A percentile compares a stretch with the other conserved stretches of the same genome.
These are phyloP conservation scores for Cordyceps cicadae DNA, from an alignment of 2,329 filamentous ascomycete genomes.

Conservation along the genomic window DNA sequence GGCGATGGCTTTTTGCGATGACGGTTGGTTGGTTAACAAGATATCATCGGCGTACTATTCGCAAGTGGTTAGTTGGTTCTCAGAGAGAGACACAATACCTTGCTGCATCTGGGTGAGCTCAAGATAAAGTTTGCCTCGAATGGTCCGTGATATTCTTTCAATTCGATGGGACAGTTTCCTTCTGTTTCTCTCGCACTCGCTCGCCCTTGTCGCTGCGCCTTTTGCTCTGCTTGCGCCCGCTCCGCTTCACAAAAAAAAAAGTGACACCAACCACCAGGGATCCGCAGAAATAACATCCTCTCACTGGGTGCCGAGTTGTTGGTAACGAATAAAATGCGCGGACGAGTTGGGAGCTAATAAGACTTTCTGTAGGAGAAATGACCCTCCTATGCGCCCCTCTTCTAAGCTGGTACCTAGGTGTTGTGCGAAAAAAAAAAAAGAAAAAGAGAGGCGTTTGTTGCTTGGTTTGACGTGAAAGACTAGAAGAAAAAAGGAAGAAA, in stretches of 20 bases:
- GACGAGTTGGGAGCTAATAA: constrained; percentile 2
- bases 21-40: too few relatives aligned
- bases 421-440: not conserved
- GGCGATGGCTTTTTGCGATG: too few relatives aligned
- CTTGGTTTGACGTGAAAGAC: too few relatives aligned
- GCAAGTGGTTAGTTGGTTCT: not conserved
- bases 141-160: not conserved
- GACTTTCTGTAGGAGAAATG: constrained; percentile 1
- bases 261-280: not conserved
- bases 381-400: not conserved
- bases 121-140: not conserved
- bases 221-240: not conserved
- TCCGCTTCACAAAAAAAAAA: not conserved
- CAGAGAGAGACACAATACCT: not conserved
- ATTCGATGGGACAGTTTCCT: not conserved
- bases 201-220: not conserved
- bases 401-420: not conserved
- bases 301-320: not conserved
- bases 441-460: too few relatives aligned
- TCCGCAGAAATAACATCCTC: not conserved
- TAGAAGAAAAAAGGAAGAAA: too few relatives aligned
- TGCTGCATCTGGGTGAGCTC: not conserved
- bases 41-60: too few relatives aligned
- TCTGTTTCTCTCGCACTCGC: not conserved
- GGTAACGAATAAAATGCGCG: constrained; percentile 5